These are phyloP conservation scores for Candida dajiaensis DNA, from an alignment of 805 yeast species.

Conservation along the genomic window DNA sequence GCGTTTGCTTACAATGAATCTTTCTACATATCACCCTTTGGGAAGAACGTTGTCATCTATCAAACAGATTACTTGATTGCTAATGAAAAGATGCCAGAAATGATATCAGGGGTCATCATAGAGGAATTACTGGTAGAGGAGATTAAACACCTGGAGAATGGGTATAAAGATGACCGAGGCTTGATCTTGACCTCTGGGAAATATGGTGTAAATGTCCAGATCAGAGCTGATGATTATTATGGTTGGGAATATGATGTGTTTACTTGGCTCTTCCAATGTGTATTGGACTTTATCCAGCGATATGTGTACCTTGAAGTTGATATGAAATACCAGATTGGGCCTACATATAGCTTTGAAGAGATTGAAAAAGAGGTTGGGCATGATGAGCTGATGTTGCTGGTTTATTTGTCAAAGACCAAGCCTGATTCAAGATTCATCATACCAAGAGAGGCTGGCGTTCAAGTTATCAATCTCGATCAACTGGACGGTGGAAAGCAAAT, in stretches of 20 bases:
- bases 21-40: slow-evolving; percentile 11
- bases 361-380: background rate
- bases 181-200: background rate
- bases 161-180: background rate
- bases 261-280: slow-evolving; percentile 5
- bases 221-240: slow-evolving; percentile 1
- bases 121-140: slow-evolving; percentile 6
- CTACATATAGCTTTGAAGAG: background rate
- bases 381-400: slow-evolving; percentile 2
- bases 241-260: slow-evolving; percentile 13
- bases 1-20: slow-evolving; percentile 6
- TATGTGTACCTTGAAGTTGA: slow-evolving; percentile 2
- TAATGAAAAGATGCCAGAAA: slow-evolving; percentile 5
- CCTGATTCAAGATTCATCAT: background rate
- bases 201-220: background rate
- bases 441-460: slow-evolving; percentile 3
- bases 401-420: background rate
- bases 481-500: slow-evolving; percentile 8
- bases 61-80: slow-evolving; percentile 15
- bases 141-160: background rate
- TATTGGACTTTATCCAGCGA: slow-evolving; percentile 6
- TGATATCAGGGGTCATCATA: slow-evolving; percentile 9
- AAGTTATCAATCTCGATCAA: background rate
- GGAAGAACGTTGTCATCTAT: slow-evolving; percentile 5
- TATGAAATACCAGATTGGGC: background rate